Conservation (phyloP, 1,139 yeast genomes). For the Taiozyma sp. region DNA sequence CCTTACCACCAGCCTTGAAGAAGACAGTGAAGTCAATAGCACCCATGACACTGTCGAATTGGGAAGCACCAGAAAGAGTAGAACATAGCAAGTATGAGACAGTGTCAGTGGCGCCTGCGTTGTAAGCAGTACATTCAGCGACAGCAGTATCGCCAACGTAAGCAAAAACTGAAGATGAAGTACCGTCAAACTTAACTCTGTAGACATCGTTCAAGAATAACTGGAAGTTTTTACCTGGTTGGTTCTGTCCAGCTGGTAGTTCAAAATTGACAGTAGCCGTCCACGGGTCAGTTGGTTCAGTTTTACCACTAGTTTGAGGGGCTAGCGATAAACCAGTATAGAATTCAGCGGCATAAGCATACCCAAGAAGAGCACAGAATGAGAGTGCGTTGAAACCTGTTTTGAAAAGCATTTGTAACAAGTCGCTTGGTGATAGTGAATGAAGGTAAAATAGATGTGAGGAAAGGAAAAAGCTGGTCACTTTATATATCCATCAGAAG, state of each 20-base stretch:
- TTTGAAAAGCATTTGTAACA: not conserved
- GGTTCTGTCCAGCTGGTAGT: constrained; percentile 16
- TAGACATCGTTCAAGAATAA: constrained; percentile 27
- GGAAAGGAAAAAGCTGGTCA: not conserved
- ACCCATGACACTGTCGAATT: constrained; percentile 22
- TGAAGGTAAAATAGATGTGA: not conserved
- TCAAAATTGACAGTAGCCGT: constrained; percentile 24
- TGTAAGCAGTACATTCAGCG: constrained; percentile 26
- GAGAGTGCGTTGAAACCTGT: not conserved
- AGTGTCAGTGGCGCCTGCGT: constrained; percentile 11
- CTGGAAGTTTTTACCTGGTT: constrained; percentile 24
- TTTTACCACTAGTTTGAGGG: constrained; percentile 11
- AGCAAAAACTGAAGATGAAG: constrained; percentile 13
- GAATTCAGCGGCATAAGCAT: constrained; percentile 17
- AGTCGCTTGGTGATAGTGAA: not conserved
- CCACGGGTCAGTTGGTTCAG: constrained; percentile 24
- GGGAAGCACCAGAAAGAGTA: constrained; percentile 20
- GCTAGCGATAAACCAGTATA: constrained; percentile 20
- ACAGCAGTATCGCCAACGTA: constrained; percentile 22
- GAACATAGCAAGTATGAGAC: constrained; percentile 25
- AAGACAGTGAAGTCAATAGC: constrained; percentile 24
- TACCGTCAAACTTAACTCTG: constrained; percentile 27
- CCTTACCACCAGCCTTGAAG: constrained; percentile 29
- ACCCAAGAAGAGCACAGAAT: not conserved
- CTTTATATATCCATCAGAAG: not conserved